Conservation (phyloP, 169 alveolate genomes). For the Cryptosporidium sp. region DNA sequence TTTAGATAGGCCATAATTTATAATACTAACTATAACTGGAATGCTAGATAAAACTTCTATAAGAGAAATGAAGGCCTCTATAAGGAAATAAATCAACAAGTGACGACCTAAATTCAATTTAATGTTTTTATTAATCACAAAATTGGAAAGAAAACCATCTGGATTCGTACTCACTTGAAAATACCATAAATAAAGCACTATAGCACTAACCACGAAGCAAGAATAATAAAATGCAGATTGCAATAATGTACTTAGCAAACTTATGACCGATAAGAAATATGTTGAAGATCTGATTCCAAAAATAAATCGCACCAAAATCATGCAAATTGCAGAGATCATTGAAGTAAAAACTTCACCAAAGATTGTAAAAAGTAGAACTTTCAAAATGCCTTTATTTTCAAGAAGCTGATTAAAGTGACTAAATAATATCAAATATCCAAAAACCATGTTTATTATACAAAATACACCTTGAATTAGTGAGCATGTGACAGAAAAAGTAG, state of each 20-base stretch:
- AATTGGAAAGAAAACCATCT: not conserved
- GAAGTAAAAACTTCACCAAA: slow-evolving; percentile 39
- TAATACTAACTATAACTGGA: slow-evolving; percentile 19
- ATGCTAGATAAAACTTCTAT: slow-evolving; percentile 26
- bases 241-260: not conserved
- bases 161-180: not conserved
- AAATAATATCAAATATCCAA: slow-evolving; percentile 39
- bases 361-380: slow-evolving; percentile 9
- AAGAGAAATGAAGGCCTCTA: slow-evolving; percentile 38
- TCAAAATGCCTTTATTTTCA: not conserved
- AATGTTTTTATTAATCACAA: not conserved
- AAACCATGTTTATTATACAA: slow-evolving; percentile 27
- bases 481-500: not conserved
- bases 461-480: slow-evolving; percentile 11
- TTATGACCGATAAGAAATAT: slow-evolving; percentile 21
- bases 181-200: not conserved
- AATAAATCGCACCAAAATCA: slow-evolving; percentile 21
- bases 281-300: slow-evolving; percentile 56
- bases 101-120: not conserved
- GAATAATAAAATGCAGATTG: slow-evolving; percentile 32
- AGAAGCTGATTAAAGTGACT: not conserved
- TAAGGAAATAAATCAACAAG: slow-evolving; percentile 2
- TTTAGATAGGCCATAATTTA: slow-evolving; percentile 23
- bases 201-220: slow-evolving; percentile 16
- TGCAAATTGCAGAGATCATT: not conserved